Conservation (phyloP, 371 early-diverging fungal species). For the Apophysomyces variabilis region DNA sequence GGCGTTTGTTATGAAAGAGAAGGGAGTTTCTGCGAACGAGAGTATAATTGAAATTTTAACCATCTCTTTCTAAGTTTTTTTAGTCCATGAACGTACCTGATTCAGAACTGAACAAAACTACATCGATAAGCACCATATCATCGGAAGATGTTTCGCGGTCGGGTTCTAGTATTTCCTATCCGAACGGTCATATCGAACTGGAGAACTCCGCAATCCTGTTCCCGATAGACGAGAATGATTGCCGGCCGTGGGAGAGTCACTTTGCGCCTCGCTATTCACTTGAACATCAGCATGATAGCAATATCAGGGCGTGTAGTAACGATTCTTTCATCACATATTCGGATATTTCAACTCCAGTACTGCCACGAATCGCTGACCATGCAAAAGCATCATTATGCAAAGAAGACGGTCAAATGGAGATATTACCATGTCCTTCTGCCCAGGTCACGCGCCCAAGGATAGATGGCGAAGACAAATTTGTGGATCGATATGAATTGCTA, state of each 20-base stretch:
- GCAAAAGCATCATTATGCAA: not conserved
- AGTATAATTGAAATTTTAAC: conserved; percentile 1
- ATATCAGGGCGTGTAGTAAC: not conserved
- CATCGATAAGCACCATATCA: conserved; percentile 1
- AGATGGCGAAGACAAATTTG: conserved; percentile 1
- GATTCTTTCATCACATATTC: conserved; percentile 5
- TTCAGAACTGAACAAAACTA: conserved; percentile 7
- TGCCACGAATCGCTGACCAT: not conserved
- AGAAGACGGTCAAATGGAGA: conserved; percentile 11
- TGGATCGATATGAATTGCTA: conserved; percentile 14
- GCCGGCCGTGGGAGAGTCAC: conserved; percentile 22
- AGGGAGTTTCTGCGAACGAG: no score
- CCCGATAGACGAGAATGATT: not conserved
- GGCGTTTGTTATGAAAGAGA: conserved; percentile 5
- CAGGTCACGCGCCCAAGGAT: not conserved
- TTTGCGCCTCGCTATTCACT: conserved; percentile 24
- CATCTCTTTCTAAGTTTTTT: not conserved
- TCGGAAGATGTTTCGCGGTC: conserved; percentile 1
- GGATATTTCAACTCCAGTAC: not conserved
- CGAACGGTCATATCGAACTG: not conserved
- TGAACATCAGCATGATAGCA: not conserved
- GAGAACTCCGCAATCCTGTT: conserved; percentile 4
- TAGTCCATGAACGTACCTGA: not conserved
- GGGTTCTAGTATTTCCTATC: not conserved
- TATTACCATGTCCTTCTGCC: conserved; percentile 9